Evolutionary conservation across 345 rosid genomes (phyloP), one percentile per base, ranked within the genome.

Genomic region (Populus simonii): DNA sequence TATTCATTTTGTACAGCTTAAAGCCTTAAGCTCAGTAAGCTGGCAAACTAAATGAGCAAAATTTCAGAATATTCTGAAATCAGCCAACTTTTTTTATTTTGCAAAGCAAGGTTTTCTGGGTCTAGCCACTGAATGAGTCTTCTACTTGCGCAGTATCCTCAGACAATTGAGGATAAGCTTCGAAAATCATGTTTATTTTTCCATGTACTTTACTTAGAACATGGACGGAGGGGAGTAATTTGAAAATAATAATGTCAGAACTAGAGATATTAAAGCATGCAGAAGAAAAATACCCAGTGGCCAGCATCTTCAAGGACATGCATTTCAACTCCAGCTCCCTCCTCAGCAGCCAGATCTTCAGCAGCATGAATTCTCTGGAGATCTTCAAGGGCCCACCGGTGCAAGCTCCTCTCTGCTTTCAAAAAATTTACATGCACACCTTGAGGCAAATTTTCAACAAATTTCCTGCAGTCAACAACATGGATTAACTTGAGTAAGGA

Each of bases 271-370:
- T 61, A 70, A 72, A 49, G 70, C 41, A 51, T 33, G 82, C 62
- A 76, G 35, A 8, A 31, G 61, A 13, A 76, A 83, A 72, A 77
- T 90, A 95, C 98, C 99, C 97, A 95, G 75, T 95, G 97, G 16
- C 99, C 98, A 8, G 97, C 99, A 69, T 93, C 98, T 88, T 93
- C 99, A 36, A 95, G 92, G 81, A 93, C 99, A 80, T 95, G 98
- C 97, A 95, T 93, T 82, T 93, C 93, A 51, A 91, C 96, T 61
- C 97, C 97, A 17, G 94, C 94, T 10, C 98, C 99, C 76, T 91
- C 93, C 25, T 93, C 97, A 66, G 89, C 80, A 68, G 98, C 96
- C n/a, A 88, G 77, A 90, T 89, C 91, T 80, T 94, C 98, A 3
- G 98, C 98, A 0, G 92, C 88, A n/a, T 92, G 98, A 76, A 94